phyloP scores from a whole-genome alignment of 176 grass and related monocot species.

The Avena eriantha region DNA sequence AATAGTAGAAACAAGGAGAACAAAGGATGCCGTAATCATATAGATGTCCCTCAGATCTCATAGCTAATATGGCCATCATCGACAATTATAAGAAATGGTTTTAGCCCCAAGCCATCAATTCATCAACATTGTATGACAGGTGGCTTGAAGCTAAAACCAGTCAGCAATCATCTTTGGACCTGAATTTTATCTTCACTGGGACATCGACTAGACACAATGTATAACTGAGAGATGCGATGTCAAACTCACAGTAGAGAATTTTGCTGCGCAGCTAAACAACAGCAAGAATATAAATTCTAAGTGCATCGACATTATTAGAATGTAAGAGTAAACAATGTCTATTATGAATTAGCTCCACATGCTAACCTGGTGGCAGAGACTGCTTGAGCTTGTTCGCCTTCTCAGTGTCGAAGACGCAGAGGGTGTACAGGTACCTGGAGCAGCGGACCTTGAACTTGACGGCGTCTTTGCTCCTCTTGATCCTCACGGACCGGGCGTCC shows the following conservation, averaged over 20 bases:
- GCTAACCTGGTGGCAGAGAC: slow-evolving; percentile 68
- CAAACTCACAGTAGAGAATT: background rate
- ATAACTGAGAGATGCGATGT: background rate
- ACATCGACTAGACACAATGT: background rate
- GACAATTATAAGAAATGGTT: slow-evolving; percentile 31
- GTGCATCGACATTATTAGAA: background rate
- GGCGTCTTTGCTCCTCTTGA: slow-evolving; percentile 80
- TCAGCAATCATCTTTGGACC: slow-evolving; percentile 55
- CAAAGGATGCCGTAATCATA: background rate
- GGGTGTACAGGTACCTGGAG: slow-evolving; percentile 80
- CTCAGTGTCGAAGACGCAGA: slow-evolving; percentile 67
- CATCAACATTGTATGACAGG: slow-evolving; percentile 40
- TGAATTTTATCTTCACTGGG: slow-evolving; percentile 60
- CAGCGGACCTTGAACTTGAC: slow-evolving; percentile 84
- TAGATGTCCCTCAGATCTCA: slow-evolving; percentile 70
- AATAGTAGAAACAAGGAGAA: background rate
- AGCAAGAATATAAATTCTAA: background rate
- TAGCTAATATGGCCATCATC: slow-evolving; percentile 75
- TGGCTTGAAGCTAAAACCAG: slow-evolving; percentile 58
- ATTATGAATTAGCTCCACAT: background rate
- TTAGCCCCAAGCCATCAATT: slow-evolving; percentile 52
- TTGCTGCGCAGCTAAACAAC: background rate
- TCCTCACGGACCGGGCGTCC: slow-evolving; percentile 78
- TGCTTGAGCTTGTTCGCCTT: slow-evolving; percentile 87
- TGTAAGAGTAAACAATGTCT: background rate